A percentile compares a stretch with the other conserved stretches of the same genome.
These are phyloP conservation scores for Tillandsia leiboldiana DNA, from an alignment of 176 grass and related monocot species.

Conservation along the genomic window DNA sequence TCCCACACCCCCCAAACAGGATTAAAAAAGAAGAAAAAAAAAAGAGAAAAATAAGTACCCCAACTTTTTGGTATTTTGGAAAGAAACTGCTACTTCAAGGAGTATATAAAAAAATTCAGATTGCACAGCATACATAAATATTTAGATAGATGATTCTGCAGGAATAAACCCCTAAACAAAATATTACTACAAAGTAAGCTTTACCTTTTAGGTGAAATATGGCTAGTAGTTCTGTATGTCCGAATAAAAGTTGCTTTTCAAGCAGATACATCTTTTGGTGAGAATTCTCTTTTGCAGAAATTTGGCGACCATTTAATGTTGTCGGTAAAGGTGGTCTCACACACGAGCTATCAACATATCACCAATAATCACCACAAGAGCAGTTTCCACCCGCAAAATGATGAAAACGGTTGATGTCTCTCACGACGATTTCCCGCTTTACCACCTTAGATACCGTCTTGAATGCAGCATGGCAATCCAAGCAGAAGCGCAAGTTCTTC, in stretches of 20 bases:
- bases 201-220: neutral
- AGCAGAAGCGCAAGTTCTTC: constrained; percentile 22
- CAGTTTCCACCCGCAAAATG: constrained; percentile 18
- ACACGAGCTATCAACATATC: neutral
- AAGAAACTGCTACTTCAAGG: too few relatives aligned
- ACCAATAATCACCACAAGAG: constrained; percentile 28
- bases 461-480: constrained; percentile 16
- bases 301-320: neutral
- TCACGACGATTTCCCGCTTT: constrained; percentile 11
- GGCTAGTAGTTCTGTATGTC: neutral
- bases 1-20: too few relatives aligned
- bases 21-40: too few relatives aligned
- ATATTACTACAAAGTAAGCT: neutral
- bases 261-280: neutral
- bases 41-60: too few relatives aligned
- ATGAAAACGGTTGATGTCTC: constrained; percentile 22
- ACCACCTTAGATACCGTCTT: constrained; percentile 19
- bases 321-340: neutral
- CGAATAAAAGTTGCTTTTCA: neutral
- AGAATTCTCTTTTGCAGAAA: neutral
- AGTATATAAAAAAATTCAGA: too few relatives aligned
- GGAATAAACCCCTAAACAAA: too few relatives aligned
- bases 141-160: too few relatives aligned
- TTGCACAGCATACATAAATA: too few relatives aligned
- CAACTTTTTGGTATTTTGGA: too few relatives aligned